Evolutionary conservation across 805 yeast genomes (phyloP).

Genomic region (Wickerhamomyces canadensis): DNA sequence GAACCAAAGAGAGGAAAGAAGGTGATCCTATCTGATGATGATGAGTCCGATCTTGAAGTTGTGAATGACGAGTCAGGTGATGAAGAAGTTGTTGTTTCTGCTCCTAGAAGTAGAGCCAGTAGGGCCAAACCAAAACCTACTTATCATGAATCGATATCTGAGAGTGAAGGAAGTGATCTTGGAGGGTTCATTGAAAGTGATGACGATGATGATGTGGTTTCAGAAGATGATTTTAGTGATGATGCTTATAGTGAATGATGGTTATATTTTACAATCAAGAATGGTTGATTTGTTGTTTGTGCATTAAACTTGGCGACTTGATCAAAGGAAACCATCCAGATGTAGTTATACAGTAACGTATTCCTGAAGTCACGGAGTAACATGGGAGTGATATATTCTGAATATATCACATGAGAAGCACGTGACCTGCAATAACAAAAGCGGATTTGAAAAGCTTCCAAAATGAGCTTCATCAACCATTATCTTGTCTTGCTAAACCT

Average conservation of each 20-base stretch:
- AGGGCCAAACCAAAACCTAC: conserved; percentile 18
- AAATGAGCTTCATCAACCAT: too few relatives aligned
- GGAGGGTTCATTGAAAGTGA: conserved; percentile 3
- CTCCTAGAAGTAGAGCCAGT: conserved; percentile 14
- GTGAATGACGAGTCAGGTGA: conserved; percentile 6
- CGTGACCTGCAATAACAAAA: too few relatives aligned
- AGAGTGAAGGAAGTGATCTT: background rate
- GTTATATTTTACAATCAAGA: background rate
- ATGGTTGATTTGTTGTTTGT: too few relatives aligned
- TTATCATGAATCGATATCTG: too few relatives aligned
- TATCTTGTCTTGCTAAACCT: too few relatives aligned
- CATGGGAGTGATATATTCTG: too few relatives aligned
- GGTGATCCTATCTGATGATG: conserved; percentile 10
- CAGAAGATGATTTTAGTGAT: conserved; percentile 9
- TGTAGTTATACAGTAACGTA: too few relatives aligned
- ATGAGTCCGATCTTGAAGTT: conserved; percentile 7
- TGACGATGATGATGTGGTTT: conserved; percentile 3
- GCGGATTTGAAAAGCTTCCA: too few relatives aligned
- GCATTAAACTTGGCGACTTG: too few relatives aligned
- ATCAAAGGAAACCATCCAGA: too few relatives aligned
- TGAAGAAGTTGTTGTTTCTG: conserved; percentile 11
- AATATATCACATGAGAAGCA: too few relatives aligned
- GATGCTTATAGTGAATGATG: conserved; percentile 8
- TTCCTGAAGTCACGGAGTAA: too few relatives aligned
- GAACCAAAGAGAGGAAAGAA: conserved; percentile 6